These are phyloP conservation scores for Hymenotorrendiella dingleyae DNA, from an alignment of 2,329 filamentous ascomycete species.

Conservation along the genomic window DNA sequence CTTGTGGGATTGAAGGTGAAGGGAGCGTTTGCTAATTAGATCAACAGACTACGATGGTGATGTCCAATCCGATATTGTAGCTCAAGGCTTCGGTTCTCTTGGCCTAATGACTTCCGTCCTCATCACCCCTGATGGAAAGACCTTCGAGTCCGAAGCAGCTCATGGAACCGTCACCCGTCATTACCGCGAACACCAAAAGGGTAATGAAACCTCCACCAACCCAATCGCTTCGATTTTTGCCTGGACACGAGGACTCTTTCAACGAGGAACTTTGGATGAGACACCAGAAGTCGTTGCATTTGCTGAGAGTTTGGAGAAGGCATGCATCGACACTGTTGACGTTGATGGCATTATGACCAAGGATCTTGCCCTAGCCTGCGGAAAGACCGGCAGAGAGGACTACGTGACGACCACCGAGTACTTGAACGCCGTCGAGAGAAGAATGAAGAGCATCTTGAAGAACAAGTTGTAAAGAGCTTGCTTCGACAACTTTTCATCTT, in stretches of 20 bases:
- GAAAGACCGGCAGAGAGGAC: conserved; percentile 74
- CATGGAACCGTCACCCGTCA: conserved; percentile 98
- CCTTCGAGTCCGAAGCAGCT: conserved; percentile 94
- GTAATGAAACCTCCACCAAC: conserved; percentile 94
- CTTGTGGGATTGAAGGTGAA: no score
- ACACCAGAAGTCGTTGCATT: conserved; percentile 91
- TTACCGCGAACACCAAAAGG: conserved; percentile 98
- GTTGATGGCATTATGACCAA: conserved; percentile 69
- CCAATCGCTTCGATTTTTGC: conserved; percentile 98
- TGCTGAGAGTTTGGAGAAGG: conserved; percentile 85
- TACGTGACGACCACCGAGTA: conserved; percentile 94
- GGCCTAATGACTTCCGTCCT: conserved; percentile 98
- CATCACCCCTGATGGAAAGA: conserved; percentile 93
- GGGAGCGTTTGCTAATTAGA: no score
- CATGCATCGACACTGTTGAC: conserved; percentile 53
- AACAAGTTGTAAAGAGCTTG: conserved; percentile 55
- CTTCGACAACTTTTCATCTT: background rate
- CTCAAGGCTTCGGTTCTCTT: conserved; percentile 95
- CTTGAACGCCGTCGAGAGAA: conserved; percentile 83
- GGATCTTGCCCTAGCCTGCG: conserved; percentile 91
- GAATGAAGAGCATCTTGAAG: conserved; percentile 75
- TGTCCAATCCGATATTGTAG: conserved; percentile 96
- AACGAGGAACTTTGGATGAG: conserved; percentile 86
- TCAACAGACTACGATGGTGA: conserved; percentile 99
- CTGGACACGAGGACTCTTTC: conserved; percentile 90